phyloP scores from a whole-genome alignment of 2,329 filamentous ascomycete genomes.

The Aspergillus costaricaensis region DNA sequence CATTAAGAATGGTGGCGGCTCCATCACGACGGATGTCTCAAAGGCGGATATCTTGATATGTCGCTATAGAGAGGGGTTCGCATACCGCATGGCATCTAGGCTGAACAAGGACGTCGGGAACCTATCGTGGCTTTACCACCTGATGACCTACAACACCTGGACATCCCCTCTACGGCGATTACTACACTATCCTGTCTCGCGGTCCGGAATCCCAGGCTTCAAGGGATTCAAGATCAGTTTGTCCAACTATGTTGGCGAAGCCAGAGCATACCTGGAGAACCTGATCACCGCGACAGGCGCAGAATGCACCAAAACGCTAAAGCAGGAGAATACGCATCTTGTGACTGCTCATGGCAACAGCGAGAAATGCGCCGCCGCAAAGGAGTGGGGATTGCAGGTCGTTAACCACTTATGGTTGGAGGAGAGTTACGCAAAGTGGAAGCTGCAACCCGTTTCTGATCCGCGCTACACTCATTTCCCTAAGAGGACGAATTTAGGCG shows the following conservation, averaged over 20 bases:
- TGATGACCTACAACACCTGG: constrained; percentile 88
- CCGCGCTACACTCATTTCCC: constrained; percentile 85
- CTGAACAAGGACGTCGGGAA: constrained; percentile 84
- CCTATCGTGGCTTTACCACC: constrained; percentile 87
- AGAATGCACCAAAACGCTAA: constrained; percentile 92
- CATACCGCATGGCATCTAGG: constrained; percentile 77
- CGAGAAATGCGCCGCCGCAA: constrained; percentile 89
- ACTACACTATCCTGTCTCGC: constrained; percentile 85
- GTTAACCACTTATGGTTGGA: constrained; percentile 97
- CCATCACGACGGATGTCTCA: constrained; percentile 64
- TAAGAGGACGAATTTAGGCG: constrained; percentile 82
- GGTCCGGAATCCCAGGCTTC: constrained; percentile 77
- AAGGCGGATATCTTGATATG: constrained; percentile 83
- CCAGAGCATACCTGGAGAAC: constrained; percentile 89
- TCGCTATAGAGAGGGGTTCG: constrained; percentile 76
- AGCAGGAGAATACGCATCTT: constrained; percentile 91
- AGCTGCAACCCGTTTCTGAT: constrained; percentile 70
- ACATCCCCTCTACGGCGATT: constrained; percentile 79
- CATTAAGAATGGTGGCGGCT: constrained; percentile 70
- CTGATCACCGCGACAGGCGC: constrained; percentile 81
- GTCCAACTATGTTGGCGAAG: constrained; percentile 95
- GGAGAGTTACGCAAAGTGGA: constrained; percentile 91
- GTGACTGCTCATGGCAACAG: constrained; percentile 86
- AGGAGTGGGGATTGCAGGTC: constrained; percentile 87
- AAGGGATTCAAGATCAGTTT: constrained; percentile 76